Evolutionary conservation across 805 yeast species (phyloP).

Genomic region (Sugiyamaella boreocaroliniensis): DNA sequence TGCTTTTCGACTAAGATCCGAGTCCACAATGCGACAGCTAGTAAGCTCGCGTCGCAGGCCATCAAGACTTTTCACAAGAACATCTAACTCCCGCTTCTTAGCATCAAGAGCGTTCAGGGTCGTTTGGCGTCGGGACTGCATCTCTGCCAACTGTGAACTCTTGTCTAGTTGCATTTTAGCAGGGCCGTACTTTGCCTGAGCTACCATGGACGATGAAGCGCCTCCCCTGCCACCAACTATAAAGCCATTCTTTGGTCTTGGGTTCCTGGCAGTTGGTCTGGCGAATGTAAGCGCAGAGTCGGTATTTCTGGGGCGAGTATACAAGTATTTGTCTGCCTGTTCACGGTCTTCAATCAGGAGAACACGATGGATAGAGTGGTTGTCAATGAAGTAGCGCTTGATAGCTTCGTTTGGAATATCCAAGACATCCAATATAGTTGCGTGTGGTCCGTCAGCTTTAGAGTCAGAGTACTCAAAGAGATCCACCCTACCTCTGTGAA

Average conservation of each 20-base stretch:
- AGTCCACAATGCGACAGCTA: background rate
- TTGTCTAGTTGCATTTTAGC: background rate
- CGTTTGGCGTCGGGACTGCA: background rate
- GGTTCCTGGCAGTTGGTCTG: background rate
- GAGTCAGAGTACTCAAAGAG: constrained; percentile 46
- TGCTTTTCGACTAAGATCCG: background rate
- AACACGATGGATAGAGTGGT: constrained; percentile 45
- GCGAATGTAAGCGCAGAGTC: constrained; percentile 4
- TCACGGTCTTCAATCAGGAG: constrained; percentile 46
- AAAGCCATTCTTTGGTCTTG: constrained; percentile 10
- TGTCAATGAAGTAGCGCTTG: constrained; percentile 58
- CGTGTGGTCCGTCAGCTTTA: constrained; percentile 37
- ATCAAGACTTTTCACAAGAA: background rate
- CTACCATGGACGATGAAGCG: constrained; percentile 28
- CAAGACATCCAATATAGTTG: constrained; percentile 56
- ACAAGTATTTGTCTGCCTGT: constrained; percentile 44
- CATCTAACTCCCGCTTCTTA: background rate
- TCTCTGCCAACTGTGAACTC: background rate
- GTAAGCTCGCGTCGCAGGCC: background rate
- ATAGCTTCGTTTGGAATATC: constrained; percentile 49
- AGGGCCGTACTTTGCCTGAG: background rate
- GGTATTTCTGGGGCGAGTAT: constrained; percentile 37
- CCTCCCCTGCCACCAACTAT: constrained; percentile 32
- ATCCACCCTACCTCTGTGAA: constrained; percentile 49
- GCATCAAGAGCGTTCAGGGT: background rate